phyloP scores from a whole-genome alignment of 331 rosid genomes.

The Malus hybrid region DNA sequence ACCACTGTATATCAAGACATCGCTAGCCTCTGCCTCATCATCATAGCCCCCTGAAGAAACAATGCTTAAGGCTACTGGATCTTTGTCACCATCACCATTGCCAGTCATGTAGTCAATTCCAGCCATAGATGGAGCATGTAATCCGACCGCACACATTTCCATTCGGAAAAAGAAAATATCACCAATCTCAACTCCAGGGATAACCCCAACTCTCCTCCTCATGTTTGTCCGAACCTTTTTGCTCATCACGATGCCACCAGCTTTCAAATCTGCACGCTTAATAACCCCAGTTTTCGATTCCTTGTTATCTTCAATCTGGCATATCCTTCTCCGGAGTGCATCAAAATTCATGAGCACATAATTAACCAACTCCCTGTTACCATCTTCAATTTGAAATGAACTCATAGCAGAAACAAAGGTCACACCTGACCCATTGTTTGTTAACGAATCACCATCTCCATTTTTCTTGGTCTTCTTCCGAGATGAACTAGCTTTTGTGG shows the following conservation, averaged over 20 bases:
- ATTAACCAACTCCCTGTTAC: constrained; percentile 29
- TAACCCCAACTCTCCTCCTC: constrained; percentile 41
- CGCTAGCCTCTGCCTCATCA: constrained; percentile 33
- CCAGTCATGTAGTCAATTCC: constrained; percentile 49
- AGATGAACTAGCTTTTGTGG: constrained; percentile 17
- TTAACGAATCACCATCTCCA: not conserved
- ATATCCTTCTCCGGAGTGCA: constrained; percentile 46
- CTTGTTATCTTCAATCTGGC: constrained; percentile 52
- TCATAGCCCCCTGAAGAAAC: constrained; percentile 60
- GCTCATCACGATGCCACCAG: constrained; percentile 32
- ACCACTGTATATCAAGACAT: constrained; percentile 58
- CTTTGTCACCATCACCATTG: constrained; percentile 35
- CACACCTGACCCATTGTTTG: not conserved
- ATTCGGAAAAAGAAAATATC: constrained; percentile 56
- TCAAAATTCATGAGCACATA: constrained; percentile 41
- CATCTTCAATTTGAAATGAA: constrained; percentile 23
- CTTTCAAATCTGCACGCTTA: constrained; percentile 50
- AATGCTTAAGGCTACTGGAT: constrained; percentile 51
- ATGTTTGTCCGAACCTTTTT: constrained; percentile 44
- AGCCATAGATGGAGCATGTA: constrained; percentile 56
- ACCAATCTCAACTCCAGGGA: constrained; percentile 58
- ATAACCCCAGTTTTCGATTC: constrained; percentile 9
- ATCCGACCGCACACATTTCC: constrained; percentile 51
- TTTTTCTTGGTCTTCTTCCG: constrained; percentile 24
- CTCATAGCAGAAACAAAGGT: constrained; percentile 14